Evolutionary conservation across 768 basidiomycete genomes (phyloP).

Genomic region (Naganishia kalamii): DNA sequence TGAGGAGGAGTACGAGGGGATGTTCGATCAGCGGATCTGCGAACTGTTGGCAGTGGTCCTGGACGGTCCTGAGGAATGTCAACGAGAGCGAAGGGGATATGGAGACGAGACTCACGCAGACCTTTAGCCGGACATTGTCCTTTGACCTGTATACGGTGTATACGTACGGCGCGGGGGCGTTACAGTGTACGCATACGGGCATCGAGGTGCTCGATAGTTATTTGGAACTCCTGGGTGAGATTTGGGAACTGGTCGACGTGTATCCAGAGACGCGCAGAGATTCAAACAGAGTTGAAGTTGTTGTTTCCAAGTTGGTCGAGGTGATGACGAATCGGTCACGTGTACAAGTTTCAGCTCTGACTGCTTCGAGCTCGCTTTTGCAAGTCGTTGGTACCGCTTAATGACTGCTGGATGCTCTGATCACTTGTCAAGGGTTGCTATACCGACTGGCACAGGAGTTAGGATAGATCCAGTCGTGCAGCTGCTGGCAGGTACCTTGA

Average conservation of each 20-base stretch:
- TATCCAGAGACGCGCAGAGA: not conserved
- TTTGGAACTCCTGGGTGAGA: not conserved
- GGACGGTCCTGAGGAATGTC: not conserved
- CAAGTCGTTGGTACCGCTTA: too few relatives aligned
- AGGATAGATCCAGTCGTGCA: too few relatives aligned
- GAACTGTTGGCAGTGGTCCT: constrained; percentile 40
- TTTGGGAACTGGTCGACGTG: too few relatives aligned
- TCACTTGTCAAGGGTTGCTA: too few relatives aligned
- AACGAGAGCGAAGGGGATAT: not conserved
- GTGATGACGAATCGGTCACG: not conserved
- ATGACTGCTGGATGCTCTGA: too few relatives aligned
- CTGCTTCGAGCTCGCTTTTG: too few relatives aligned
- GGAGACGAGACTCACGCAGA: constrained; percentile 39
- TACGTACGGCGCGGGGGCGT: constrained; percentile 34
- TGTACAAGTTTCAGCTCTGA: not conserved
- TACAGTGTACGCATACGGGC: constrained; percentile 45
- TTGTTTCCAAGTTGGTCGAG: not conserved
- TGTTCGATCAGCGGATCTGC: constrained; percentile 46
- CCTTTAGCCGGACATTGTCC: constrained; percentile 44
- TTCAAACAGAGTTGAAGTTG: not conserved
- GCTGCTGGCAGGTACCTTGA: too few relatives aligned
- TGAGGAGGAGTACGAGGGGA: constrained; percentile 38
- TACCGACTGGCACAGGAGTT: too few relatives aligned
- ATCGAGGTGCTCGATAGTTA: too few relatives aligned
- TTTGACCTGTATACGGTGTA: constrained; percentile 46